Evolutionary conservation across 148 eudicot genomes (phyloP).

Genomic region (Amaranthus palmeri): DNA sequence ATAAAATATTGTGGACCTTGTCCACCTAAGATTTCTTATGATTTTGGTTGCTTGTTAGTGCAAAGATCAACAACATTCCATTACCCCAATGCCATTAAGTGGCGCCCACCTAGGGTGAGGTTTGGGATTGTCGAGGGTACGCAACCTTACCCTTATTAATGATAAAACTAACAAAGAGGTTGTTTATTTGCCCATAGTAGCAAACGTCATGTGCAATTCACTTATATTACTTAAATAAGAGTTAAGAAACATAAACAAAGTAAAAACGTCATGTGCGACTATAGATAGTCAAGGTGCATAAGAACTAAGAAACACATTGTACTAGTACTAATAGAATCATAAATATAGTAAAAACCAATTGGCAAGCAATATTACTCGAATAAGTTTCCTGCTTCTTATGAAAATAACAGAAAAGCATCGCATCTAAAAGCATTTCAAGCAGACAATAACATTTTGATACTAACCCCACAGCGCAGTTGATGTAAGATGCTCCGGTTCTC

Average conservation of each 20-base stretch:
- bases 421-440: not conserved
- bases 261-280: too few relatives aligned
- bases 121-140: too few relatives aligned
- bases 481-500: slow-evolving; percentile 84
- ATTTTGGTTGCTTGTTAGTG: too few relatives aligned
- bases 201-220: not conserved
- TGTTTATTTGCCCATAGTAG: too few relatives aligned
- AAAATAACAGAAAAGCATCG: not conserved
- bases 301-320: not conserved
- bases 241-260: not conserved
- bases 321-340: not conserved
- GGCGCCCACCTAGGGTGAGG: too few relatives aligned
- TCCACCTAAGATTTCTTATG: too few relatives aligned
- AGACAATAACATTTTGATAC: slow-evolving; percentile 24
- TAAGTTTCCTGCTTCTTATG: not conserved
- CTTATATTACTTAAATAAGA: not conserved
- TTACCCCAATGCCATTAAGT: too few relatives aligned
- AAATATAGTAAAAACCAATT: not conserved
- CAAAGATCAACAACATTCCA: too few relatives aligned
- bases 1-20: too few relatives aligned
- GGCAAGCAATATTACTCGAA: not conserved
- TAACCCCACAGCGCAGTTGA: slow-evolving; percentile 98
- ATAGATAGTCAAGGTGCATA: not conserved
- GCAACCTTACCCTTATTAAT: too few relatives aligned
- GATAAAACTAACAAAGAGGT: too few relatives aligned